phyloP scores from a whole-genome alignment of 768 basidiomycete species.

The Tulasnella sp. region DNA sequence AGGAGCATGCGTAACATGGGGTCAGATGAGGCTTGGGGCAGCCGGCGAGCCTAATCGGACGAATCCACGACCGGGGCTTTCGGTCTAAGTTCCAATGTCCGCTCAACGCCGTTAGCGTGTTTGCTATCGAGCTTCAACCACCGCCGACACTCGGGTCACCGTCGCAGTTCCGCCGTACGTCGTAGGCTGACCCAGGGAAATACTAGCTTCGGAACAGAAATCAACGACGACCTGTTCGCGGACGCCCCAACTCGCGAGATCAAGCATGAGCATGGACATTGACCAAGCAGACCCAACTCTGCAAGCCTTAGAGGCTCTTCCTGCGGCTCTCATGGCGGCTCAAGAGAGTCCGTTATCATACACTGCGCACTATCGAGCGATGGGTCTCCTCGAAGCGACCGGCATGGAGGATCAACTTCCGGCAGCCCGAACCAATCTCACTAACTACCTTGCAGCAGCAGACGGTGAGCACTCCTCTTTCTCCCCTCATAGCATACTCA shows the following conservation, averaged over 20 bases:
- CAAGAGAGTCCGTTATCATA: constrained; percentile 10
- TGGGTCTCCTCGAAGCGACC: background rate
- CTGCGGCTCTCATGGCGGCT: background rate
- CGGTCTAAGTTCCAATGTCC: background rate
- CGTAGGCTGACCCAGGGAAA: too few species aligned
- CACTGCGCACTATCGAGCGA: constrained; percentile 8
- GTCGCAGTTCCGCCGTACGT: too few species aligned
- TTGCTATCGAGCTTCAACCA: background rate
- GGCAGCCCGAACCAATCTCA: constrained; percentile 1
- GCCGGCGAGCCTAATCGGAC: too few species aligned
- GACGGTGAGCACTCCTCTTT: constrained; percentile 5
- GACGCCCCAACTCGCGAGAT: background rate
- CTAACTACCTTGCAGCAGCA: constrained; percentile 6
- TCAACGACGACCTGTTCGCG: too few species aligned
- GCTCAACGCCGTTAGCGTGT: background rate
- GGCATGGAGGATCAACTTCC: constrained; percentile 7
- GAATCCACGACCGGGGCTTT: background rate
- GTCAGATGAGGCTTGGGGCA: too few species aligned
- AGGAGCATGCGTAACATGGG: too few species aligned
- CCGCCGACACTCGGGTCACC: background rate
- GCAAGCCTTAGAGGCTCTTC: constrained; percentile 6
- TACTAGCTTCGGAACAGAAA: too few species aligned
- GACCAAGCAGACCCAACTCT: background rate
- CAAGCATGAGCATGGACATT: constrained; percentile 1
- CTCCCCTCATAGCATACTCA: background rate